These are phyloP conservation scores for Chlamydomonas applanata DNA, from an alignment of 139 green algal species.

Conservation along the genomic window DNA sequence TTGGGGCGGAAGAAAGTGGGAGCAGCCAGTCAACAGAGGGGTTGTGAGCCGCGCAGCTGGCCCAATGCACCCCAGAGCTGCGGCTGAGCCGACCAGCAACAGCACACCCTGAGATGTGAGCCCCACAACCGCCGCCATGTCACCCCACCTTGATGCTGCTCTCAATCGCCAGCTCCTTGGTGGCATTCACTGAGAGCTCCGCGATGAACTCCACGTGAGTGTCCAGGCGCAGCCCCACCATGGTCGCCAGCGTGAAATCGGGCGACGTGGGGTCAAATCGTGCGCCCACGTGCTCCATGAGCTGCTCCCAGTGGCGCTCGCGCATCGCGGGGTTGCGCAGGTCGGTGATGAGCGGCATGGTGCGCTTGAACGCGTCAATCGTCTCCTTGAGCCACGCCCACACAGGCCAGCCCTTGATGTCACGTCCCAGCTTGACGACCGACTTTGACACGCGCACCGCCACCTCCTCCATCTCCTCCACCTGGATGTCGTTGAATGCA, in stretches of 20 bases:
- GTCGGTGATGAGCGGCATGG: constrained; percentile 87
- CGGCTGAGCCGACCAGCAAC: too few relatives aligned
- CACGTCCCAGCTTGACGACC: constrained; percentile 72
- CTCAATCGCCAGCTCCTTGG: constrained; percentile 75
- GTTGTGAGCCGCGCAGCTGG: too few relatives aligned
- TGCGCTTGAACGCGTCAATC: constrained; percentile 87
- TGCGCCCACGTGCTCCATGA: constrained; percentile 58
- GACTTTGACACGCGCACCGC: constrained; percentile 65
- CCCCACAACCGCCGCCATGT: too few relatives aligned
- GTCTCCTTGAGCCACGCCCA: constrained; percentile 72
- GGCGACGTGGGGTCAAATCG: constrained; percentile 66
- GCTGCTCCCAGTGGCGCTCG: constrained; percentile 74
- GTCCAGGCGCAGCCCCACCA: constrained; percentile 74
- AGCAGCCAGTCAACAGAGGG: too few relatives aligned
- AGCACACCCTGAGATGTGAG: too few relatives aligned
- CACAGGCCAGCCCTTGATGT: constrained; percentile 75
- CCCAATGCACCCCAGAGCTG: too few relatives aligned
- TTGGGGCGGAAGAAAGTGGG: too few relatives aligned
- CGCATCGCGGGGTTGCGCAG: constrained; percentile 83
- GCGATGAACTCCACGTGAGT: constrained; percentile 78
- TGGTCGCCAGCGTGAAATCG: constrained; percentile 75
- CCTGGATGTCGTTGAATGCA: constrained; percentile 74
- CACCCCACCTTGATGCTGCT: constrained; percentile 49
- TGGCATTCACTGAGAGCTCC: constrained; percentile 73
- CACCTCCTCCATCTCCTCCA: constrained; percentile 80